Evolutionary conservation across 257 asterid genomes (phyloP).

Genomic region (Verbascum thapsus): DNA sequence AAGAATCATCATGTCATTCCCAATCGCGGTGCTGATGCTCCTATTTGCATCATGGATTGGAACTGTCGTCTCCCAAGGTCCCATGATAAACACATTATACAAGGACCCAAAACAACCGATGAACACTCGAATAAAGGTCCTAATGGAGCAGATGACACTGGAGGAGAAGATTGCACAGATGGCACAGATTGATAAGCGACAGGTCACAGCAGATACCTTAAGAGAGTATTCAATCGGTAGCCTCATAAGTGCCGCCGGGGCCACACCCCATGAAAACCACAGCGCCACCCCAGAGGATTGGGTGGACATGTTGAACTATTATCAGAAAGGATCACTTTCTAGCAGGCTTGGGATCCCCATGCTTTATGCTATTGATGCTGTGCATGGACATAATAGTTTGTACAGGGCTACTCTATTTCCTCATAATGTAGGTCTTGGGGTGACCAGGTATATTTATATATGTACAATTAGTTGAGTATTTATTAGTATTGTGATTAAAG

Average conservation of each 20-base stretch:
- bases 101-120: slow-evolving; percentile 33
- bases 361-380: slow-evolving; percentile 24
- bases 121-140: slow-evolving; percentile 11
- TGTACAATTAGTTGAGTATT: too few species aligned
- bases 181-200: slow-evolving; percentile 29
- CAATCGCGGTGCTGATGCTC: slow-evolving; percentile 16
- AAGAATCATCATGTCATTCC: not conserved
- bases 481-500: too few species aligned
- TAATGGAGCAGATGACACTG: slow-evolving; percentile 30
- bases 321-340: slow-evolving; percentile 14
- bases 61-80: slow-evolving; percentile 2
- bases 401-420: slow-evolving; percentile 28
- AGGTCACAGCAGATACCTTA: slow-evolving; percentile 3
- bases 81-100: slow-evolving; percentile 17
- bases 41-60: not conserved
- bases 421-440: slow-evolving; percentile 2
- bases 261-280: not conserved
- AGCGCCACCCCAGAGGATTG: slow-evolving; percentile 26
- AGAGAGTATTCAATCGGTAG: slow-evolving; percentile 34
- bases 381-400: slow-evolving; percentile 24
- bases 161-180: slow-evolving; percentile 39
- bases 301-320: slow-evolving; percentile 29
- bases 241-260: not conserved
- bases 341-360: slow-evolving; percentile 28
- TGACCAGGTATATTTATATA: too few species aligned